Conservation (phyloP, 495 filamentous ascomycete genomes). For the Neurospora tetraspora region DNA sequence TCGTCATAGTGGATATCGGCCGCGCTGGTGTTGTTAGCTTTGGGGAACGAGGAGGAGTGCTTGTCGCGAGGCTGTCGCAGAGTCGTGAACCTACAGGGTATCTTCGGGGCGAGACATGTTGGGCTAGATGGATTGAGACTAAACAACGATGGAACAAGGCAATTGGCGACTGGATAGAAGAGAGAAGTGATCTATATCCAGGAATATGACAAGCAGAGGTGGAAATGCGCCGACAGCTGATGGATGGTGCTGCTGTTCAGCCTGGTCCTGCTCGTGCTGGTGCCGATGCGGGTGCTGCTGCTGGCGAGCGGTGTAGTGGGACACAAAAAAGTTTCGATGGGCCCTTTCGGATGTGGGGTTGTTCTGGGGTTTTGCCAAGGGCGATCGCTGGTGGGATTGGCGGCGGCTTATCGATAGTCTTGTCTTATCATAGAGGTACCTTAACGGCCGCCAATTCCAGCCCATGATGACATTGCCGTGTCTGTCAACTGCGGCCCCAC, state of each 20-base stretch:
- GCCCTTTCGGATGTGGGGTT: background rate
- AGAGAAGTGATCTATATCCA: background rate
- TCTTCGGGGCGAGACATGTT: slow-evolving; percentile 96
- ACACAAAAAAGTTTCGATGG: background rate
- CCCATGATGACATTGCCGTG: background rate
- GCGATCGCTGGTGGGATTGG: background rate
- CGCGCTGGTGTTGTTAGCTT: slow-evolving; percentile 43
- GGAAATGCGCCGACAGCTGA: background rate
- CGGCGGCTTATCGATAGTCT: slow-evolving; percentile 7
- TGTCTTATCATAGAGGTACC: slow-evolving; percentile 8
- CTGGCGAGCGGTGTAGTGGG: background rate
- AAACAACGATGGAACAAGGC: background rate
- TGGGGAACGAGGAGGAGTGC: slow-evolving; percentile 2
- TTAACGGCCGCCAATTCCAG: background rate
- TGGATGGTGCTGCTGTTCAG: background rate
- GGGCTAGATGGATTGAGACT: slow-evolving; percentile 10
- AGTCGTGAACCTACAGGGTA: slow-evolving; percentile 52
- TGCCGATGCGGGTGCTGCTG: background rate
- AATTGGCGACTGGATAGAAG: background rate
- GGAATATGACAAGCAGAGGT: too few relatives aligned
- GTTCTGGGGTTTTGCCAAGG: background rate
- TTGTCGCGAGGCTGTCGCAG: slow-evolving; percentile 6
- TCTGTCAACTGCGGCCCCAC: background rate
- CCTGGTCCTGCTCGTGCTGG: background rate
- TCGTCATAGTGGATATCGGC: slow-evolving; percentile 98